phyloP scores from a whole-genome alignment of 176 grass and related monocot genomes.

The Musa beccarii region DNA sequence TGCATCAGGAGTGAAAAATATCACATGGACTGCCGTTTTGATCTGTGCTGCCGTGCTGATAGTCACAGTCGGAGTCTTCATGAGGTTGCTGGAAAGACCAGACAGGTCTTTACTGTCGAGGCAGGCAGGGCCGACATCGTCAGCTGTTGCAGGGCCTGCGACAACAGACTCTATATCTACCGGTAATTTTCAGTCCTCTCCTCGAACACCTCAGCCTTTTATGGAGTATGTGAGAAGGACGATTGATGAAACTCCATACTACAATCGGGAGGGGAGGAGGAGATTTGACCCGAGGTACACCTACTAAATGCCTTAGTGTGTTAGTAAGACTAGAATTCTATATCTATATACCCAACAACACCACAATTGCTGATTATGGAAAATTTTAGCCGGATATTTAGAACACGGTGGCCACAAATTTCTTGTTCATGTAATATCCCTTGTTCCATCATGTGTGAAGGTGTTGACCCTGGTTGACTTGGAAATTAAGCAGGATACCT shows the following conservation, averaged over 20 bases:
- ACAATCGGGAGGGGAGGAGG: slow-evolving; percentile 57
- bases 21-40: slow-evolving; percentile 37
- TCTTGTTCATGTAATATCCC: too few species aligned
- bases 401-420: neutral
- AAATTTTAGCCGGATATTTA: neutral
- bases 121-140: neutral
- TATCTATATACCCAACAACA: neutral
- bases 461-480: too few species aligned
- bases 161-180: slow-evolving; percentile 25
- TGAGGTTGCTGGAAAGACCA: slow-evolving; percentile 59
- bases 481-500: too few species aligned
- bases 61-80: slow-evolving; percentile 35
- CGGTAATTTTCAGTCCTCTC: slow-evolving; percentile 26
- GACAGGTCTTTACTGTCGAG: slow-evolving; percentile 12
- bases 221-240: slow-evolving; percentile 94
- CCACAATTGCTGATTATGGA: neutral
- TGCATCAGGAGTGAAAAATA: slow-evolving; percentile 24
- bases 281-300: slow-evolving; percentile 80
- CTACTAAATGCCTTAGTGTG: slow-evolving; percentile 25
- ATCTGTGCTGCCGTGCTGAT: slow-evolving; percentile 35
- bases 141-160: slow-evolving; percentile 13
- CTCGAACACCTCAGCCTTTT: slow-evolving; percentile 66
- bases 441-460: too few species aligned
- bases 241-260: slow-evolving; percentile 80
- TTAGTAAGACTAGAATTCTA: neutral